phyloP scores from a whole-genome alignment of 257 asterid species.

The Ballota nigra region DNA sequence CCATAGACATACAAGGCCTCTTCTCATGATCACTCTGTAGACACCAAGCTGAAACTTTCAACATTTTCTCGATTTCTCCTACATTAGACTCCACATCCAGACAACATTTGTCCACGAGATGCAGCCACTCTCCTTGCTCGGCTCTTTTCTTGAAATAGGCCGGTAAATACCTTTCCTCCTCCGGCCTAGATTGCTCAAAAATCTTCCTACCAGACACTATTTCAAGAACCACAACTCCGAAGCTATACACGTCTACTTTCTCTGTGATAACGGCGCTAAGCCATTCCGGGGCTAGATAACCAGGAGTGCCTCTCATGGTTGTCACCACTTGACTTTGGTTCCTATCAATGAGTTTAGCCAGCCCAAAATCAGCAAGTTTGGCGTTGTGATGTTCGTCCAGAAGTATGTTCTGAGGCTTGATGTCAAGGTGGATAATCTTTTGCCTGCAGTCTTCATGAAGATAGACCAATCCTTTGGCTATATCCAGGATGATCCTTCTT shows the following conservation, averaged over 20 bases:
- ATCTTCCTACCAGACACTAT: no score
- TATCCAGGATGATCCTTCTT: neutral
- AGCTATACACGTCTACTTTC: neutral
- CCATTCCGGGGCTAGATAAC: neutral
- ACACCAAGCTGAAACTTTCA: slow-evolving; percentile 31
- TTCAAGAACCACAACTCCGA: neutral
- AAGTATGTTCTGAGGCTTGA: slow-evolving; percentile 15
- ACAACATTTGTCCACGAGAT: slow-evolving; percentile 8
- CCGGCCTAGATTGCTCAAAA: no score
- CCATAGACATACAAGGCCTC: slow-evolving; percentile 27
- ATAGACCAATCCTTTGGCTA: neutral
- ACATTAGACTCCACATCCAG: slow-evolving; percentile 8
- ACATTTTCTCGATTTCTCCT: neutral
- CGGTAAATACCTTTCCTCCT: slow-evolving; percentile 5
- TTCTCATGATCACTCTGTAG: slow-evolving; percentile 18
- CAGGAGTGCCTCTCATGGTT: neutral
- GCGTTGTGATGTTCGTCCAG: slow-evolving; percentile 26
- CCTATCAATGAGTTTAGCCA: slow-evolving; percentile 22
- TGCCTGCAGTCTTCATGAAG: neutral
- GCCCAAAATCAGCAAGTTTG: slow-evolving; percentile 29
- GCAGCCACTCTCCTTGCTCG: slow-evolving; percentile 17
- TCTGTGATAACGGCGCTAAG: neutral
- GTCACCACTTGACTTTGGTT: neutral
- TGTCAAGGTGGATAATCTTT: neutral
- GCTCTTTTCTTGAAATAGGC: slow-evolving; percentile 17